These are phyloP conservation scores for Saccharomycopsis oosterbeekiorum DNA, from an alignment of 805 yeast genomes.

Conservation along the genomic window DNA sequence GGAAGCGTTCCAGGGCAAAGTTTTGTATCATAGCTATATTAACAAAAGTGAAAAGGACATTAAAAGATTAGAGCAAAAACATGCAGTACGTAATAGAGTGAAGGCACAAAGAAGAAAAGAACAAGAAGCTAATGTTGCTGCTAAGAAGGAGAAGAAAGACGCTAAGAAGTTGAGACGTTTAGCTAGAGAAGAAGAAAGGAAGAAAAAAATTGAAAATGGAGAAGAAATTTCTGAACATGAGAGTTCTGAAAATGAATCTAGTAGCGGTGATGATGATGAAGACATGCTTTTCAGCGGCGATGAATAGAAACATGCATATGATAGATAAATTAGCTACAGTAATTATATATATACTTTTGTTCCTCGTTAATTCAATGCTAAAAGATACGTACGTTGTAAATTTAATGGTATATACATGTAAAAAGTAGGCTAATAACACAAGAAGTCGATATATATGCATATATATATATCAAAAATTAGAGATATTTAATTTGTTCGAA, in stretches of 20 bases:
- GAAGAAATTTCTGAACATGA: background rate
- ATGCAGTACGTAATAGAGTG: slow-evolving; percentile 48
- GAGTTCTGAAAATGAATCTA: background rate
- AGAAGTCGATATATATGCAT: background rate
- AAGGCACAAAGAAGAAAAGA: slow-evolving; percentile 64
- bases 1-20: slow-evolving; percentile 81
- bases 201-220: slow-evolving; percentile 18
- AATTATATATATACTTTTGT: background rate
- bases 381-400: background rate
- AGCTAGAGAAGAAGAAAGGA: slow-evolving; percentile 36
- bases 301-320: background rate
- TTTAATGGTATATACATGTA: background rate
- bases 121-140: slow-evolving; percentile 70
- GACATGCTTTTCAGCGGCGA: slow-evolving; percentile 6
- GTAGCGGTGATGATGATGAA: slow-evolving; percentile 3
- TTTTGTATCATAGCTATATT: slow-evolving; percentile 68
- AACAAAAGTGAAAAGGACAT: slow-evolving; percentile 55
- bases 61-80: slow-evolving; percentile 53
- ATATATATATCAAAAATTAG: background rate
- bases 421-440: background rate
- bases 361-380: background rate
- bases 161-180: slow-evolving; percentile 63
- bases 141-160: slow-evolving; percentile 62
- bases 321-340: background rate
- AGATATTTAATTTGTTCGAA: background rate